Conservation (phyloP, 371 early-diverging fungal species). For the Lichtheimia ramosa region DNA sequence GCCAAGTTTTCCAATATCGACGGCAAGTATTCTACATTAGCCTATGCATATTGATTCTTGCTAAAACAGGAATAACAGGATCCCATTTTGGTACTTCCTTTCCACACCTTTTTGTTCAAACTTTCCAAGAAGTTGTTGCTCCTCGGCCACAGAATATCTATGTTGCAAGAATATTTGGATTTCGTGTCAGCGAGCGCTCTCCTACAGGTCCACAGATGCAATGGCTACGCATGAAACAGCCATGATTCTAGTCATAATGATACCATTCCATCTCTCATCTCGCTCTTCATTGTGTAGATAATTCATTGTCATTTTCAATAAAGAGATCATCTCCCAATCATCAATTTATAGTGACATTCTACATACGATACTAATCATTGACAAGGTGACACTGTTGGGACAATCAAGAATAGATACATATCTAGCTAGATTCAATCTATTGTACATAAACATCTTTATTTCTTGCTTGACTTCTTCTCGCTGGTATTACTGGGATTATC, state of each 20-base stretch:
- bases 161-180: slow-evolving; percentile 80
- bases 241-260: neutral
- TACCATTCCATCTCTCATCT: too few species aligned
- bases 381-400: too few species aligned
- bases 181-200: slow-evolving; percentile 64
- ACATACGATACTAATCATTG: too few species aligned
- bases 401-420: too few species aligned
- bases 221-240: slow-evolving; percentile 66
- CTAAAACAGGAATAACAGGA: slow-evolving; percentile 43
- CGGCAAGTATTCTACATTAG: slow-evolving; percentile 50
- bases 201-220: slow-evolving; percentile 70
- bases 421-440: too few species aligned
- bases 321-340: too few species aligned
- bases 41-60: neutral
- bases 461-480: neutral
- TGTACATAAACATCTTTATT: neutral
- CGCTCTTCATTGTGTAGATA: too few species aligned
- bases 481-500: neutral
- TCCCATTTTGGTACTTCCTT: slow-evolving; percentile 96
- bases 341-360: too few species aligned
- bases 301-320: too few species aligned
- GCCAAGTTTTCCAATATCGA: slow-evolving; percentile 74
- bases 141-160: slow-evolving; percentile 49
- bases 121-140: slow-evolving; percentile 75
- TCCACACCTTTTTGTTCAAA: slow-evolving; percentile 87